phyloP scores from a whole-genome alignment of 805 yeast genomes.

The Ogataea henricii region DNA sequence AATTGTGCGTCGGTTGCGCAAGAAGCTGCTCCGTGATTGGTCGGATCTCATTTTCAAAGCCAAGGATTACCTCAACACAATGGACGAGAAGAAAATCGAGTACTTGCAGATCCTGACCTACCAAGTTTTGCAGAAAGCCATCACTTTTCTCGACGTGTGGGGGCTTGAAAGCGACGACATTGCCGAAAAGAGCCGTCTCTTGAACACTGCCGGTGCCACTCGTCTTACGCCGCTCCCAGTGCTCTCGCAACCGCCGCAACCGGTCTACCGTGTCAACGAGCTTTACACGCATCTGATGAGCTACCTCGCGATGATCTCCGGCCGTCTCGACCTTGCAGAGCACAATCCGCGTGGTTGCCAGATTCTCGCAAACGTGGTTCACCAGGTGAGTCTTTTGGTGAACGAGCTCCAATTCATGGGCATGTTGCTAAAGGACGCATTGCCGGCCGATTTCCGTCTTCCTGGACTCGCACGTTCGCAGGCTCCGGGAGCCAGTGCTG shows the following conservation, averaged over 20 bases:
- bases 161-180: conserved; percentile 57
- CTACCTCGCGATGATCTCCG: conserved; percentile 67
- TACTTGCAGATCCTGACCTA: conserved; percentile 62
- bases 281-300: conserved; percentile 58
- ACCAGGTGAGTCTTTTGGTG: conserved; percentile 65
- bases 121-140: conserved; percentile 66
- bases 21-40: conserved; percentile 77
- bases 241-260: conserved; percentile 57
- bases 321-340: conserved; percentile 77
- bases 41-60: conserved; percentile 75
- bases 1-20: conserved; percentile 62
- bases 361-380: conserved; percentile 62
- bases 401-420: conserved; percentile 51
- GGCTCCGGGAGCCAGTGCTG: conserved; percentile 31
- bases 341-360: conserved; percentile 72
- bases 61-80: conserved; percentile 68
- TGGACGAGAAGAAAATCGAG: conserved; percentile 57
- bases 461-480: conserved; percentile 28
- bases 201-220: conserved; percentile 2
- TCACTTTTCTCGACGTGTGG: conserved; percentile 71
- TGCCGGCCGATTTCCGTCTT: conserved; percentile 28
- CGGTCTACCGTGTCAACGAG: conserved; percentile 63
- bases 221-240: conserved; percentile 40
- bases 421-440: conserved; percentile 20
- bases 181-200: conserved; percentile 17